These are phyloP conservation scores for Pezizomycotina sp. DNA, from an alignment of 2,329 filamentous ascomycete genomes.

Conservation along the genomic window DNA sequence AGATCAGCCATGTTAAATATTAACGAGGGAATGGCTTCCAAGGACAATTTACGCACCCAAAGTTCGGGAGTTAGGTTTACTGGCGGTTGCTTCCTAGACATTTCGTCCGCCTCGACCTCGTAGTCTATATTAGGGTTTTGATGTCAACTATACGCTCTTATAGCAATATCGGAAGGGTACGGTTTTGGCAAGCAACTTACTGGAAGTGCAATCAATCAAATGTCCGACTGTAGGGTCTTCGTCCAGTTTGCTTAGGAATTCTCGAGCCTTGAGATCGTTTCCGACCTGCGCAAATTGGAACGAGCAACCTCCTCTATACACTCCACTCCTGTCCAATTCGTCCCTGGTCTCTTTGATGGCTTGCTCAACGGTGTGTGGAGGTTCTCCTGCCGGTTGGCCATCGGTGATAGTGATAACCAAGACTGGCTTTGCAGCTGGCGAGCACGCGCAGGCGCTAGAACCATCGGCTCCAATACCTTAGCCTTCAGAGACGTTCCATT, in stretches of 20 bases:
- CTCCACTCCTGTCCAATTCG: too few relatives aligned
- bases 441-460: slow-evolving; percentile 37
- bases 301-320: too few relatives aligned
- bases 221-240: slow-evolving; percentile 44
- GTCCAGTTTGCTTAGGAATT: slow-evolving; percentile 49
- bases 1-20: too few relatives aligned
- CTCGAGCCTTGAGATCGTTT: slow-evolving; percentile 46
- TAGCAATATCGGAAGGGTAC: neutral
- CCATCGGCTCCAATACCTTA: slow-evolving; percentile 47
- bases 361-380: slow-evolving; percentile 40
- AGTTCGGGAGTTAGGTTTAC: slow-evolving; percentile 48
- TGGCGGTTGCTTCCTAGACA: slow-evolving; percentile 44
- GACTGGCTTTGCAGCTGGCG: slow-evolving; percentile 45
- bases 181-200: too few relatives aligned
- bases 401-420: slow-evolving; percentile 50
- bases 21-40: neutral
- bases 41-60: slow-evolving; percentile 33
- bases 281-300: slow-evolving; percentile 56
- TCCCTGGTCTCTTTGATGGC: slow-evolving; percentile 40
- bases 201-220: slow-evolving; percentile 52
- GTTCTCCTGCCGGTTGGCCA: slow-evolving; percentile 48
- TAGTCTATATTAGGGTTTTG: slow-evolving; percentile 36
- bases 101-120: slow-evolving; percentile 50
- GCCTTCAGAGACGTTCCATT: slow-evolving; percentile 44
- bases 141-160: slow-evolving; percentile 18